Evolutionary conservation across 345 rosid genomes (phyloP), one percentile per base, ranked within the genome.

Genomic region (Arabis alpina): DNA sequence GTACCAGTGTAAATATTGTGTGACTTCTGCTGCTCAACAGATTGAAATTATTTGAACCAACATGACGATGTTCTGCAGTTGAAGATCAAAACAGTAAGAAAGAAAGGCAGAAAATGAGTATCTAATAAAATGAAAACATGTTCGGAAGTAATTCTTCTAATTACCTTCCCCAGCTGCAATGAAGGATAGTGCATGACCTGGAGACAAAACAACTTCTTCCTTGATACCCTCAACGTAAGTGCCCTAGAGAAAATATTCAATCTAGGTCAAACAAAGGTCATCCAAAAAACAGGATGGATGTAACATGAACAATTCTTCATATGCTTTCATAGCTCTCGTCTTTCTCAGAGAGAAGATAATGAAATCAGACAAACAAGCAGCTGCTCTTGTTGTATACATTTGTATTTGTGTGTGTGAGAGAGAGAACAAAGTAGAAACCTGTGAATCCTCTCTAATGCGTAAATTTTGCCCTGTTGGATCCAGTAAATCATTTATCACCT

Each of bases 121-220:
- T 64, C 5, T 34, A 15, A 56, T 32, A 58, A 55, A 66, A 56
- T 27, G 6, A 25, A 44, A 11, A 50, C 48, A 56, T 42, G 30
- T 23, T 12, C 41, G 39, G 37, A 57, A 59, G 66, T 57, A 49
- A 15, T 4, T 28, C 37, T 14, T 37, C 42, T 64, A 37, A 24
- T 64, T 82, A 95, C 99, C 99, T 86, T 95, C 99, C 48, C 99
- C 99, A 28, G 99, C 98, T 49, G 99, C 96, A 82, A 95, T 92
- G 78, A 95, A 95, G 58, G 99, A 95, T 71, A 95, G 85, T 47
- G 88, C 99, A 49, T 92, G 99, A 51, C 98, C 99, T 36, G 99
- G 99, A 81, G 99, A 95, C 80, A 95, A 81, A 48, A 95, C 98
- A 55, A 95, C 98, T 81, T 95, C 98, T 84, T 95, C 99, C 80